Base-by-base conservation (phyloP, 495 filamentous ascomycete genomes). In the Astrocystis sublimbata region DNA sequence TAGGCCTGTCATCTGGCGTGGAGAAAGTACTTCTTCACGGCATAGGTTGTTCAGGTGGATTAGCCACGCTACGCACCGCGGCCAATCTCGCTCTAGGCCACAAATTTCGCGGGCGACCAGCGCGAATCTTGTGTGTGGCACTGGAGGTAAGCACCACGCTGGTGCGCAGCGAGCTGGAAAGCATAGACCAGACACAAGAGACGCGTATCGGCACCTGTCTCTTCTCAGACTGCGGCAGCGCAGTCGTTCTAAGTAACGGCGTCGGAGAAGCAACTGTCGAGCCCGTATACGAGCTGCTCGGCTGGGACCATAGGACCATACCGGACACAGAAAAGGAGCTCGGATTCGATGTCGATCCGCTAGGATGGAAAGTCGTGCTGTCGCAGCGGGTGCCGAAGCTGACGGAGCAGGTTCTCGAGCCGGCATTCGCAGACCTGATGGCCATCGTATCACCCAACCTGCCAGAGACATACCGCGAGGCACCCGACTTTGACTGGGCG, bases 401-500 rank as follows among this genome's bases (percentile, higher is more conserved):
- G 23, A 76, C 83, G 0, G 70, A 75, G 19, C 67, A 75, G 3
- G 75, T 78, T 15, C 77, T 88, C 24, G 62, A 61, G 30, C 80
- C 83, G 23, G 75, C 80, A 13, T 88, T 85, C 58, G 54, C 69
- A 33, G 72, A 79, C 17, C 73, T 87, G 13, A 52, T 86, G 15
- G 62, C 71, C 24, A 73, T 70, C 0, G 53, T 84, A 6, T 68
- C 73, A 28, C 60, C 69, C 5, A 30, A 56, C 1, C 69, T 85
- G 4, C 76, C 78, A 6, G 68, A 69, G 21, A 51, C 68, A 15
- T 81, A 81, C 65, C 68, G 66, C 53, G 53, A 40, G 1, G 75
- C 84, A 1, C 47, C 68, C 0, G 84, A 86, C 54, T 87, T 88
- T 56, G 86, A 89, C 71, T 89, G 87, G 87, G 87, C 86, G 0